Base-by-base conservation (phyloP, 768 basidiomycete genomes). In the Paxillus ammoniavirescens region DNA sequence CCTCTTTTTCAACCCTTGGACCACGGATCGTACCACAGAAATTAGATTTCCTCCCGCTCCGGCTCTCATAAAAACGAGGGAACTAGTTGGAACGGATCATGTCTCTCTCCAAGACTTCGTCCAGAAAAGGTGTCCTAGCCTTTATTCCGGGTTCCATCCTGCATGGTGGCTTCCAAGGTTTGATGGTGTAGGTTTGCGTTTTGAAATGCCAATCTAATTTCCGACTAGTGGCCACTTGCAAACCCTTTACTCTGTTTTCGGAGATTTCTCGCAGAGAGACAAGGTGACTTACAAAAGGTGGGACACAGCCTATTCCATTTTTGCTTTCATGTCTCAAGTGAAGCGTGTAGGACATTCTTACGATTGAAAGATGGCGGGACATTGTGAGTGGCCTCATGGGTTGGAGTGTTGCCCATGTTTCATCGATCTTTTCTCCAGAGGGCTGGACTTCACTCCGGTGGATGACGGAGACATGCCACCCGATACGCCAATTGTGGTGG, bases 161-260 rank as follows among this genome's bases (percentile, higher is more conserved):
- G 61, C 58, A 18, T 70, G 69, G 69, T 70, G 69, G 69, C 65
- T 70, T 50, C 61, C 70, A 13, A 71, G 65, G 69, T 70, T 47
- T 46, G 43, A 58, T 48, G 36, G 36, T 30, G 14, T 38, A 37
- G 13, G 9, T 17, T 35, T 26, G 18, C 17, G 42, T 49, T 45
- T 18, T 35, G 49, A 44, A 33, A 18, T n/a, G 42, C 50, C n/a
- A n/a, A 31, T 33, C 56, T 70, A 21, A 72, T 47, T 5, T 33
- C 47, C 44, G 37, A 23, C 17, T 43, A 70, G 69, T 52, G 69
- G 69, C 23, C 70, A 70, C 38, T 50, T 71, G 51, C 69, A 70
- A 52, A 70, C 69, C 41, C 50, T 70, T 33, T 70, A 70, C 38
- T 72, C 60, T 18, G 63, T 58, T 37, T 15, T 67, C 7, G 69